Evolutionary conservation across 768 basidiomycete genomes (phyloP).

Genomic region (Coprinopsis sp.): DNA sequence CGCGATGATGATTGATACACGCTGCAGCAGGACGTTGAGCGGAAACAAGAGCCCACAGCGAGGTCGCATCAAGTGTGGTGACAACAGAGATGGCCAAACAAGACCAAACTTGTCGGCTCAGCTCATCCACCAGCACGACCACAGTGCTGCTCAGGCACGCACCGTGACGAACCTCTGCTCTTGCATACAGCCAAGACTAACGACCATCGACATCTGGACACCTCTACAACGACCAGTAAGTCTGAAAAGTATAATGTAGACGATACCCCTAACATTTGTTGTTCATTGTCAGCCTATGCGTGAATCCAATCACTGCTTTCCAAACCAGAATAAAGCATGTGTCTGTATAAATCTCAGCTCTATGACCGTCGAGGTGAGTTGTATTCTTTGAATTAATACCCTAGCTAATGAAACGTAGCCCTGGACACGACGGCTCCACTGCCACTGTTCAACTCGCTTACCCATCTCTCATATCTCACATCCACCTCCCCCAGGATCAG

Average conservation of each 20-base stretch:
- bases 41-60: background rate
- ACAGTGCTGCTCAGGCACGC: background rate
- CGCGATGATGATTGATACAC: too few species aligned
- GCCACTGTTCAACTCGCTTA: conserved; percentile 78
- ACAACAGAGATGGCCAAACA: too few species aligned
- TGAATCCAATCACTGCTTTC: conserved; percentile 93
- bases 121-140: background rate
- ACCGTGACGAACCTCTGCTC: too few species aligned
- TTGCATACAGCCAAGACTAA: too few species aligned
- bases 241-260: background rate
- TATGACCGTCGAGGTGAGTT: conserved; percentile 89
- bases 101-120: conserved; percentile 1
- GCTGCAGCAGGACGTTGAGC: too few species aligned
- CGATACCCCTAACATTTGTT: background rate
- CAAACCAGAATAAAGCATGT: conserved; percentile 90
- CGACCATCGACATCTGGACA: too few species aligned
- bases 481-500: conserved; percentile 96
- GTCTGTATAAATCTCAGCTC: conserved; percentile 93
- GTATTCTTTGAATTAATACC: background rate
- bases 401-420: conserved; percentile 25
- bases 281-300: conserved; percentile 51
- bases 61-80: too few species aligned
- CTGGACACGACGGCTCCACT: conserved; percentile 48
- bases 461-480: conserved; percentile 93
- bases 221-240: too few species aligned